A percentile compares a stretch with the other conserved stretches of the same genome.
Conservation (phyloP, 2,329 filamentous ascomycete species). For the Calcarisporium arbuscula region DNA sequence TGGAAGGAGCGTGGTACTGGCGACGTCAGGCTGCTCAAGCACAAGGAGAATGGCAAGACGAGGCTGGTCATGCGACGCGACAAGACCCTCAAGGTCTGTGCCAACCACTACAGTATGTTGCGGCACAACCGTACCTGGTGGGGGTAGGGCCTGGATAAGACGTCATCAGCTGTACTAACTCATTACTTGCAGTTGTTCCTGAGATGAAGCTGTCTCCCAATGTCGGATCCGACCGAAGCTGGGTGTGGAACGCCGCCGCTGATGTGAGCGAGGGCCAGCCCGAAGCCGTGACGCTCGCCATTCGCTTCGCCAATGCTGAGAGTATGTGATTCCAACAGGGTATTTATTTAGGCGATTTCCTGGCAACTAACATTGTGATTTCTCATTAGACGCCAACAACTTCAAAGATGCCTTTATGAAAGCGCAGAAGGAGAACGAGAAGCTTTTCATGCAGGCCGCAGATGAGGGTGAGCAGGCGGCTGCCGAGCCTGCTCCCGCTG, state of each 20-base stretch:
- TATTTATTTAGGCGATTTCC: constrained; percentile 5
- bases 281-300: constrained; percentile 91
- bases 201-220: constrained; percentile 99
- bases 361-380: constrained; percentile 4
- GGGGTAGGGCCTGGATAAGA: neutral
- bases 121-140: too few species aligned
- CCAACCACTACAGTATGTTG: constrained; percentile 98
- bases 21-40: constrained; percentile 93
- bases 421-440: constrained; percentile 94
- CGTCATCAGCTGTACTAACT: constrained; percentile 5
- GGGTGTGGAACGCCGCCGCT: constrained; percentile 98
- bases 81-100: constrained; percentile 99
- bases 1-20: constrained; percentile 99
- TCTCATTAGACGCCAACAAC: constrained; percentile 71
- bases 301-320: constrained; percentile 95
- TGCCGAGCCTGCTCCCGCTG: too few species aligned
- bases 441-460: constrained; percentile 58
- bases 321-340: constrained; percentile 54
- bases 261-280: constrained; percentile 98
- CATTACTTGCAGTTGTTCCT: constrained; percentile 63
- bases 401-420: constrained; percentile 98
- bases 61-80: constrained; percentile 97
- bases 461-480: too few species aligned
- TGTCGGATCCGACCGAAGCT: constrained; percentile 94
- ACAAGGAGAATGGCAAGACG: constrained; percentile 98